Evolutionary conservation across 768 basidiomycete genomes (phyloP), one percentile per base, ranked within the genome.

Genomic region (Kwoniella sp.): DNA sequence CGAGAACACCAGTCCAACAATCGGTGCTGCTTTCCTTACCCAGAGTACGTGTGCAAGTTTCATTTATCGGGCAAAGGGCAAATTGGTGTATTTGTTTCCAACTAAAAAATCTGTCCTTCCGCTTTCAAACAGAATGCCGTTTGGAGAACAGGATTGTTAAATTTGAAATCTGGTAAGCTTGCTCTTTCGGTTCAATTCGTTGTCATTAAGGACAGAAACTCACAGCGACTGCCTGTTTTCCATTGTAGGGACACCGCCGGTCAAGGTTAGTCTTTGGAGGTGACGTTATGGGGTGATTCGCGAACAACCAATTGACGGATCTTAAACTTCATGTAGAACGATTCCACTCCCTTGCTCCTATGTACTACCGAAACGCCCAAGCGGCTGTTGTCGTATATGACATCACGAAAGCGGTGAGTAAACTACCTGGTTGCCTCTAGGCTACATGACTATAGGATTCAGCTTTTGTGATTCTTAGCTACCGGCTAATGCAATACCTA

Each of bases 331-430:
- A 33, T 33, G 8, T 30, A 82, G 94, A 97, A 82, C 90, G 95
- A 56, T 98, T 98, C 83, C 95, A 97, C 79, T 96, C 94, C 54
- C 88, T 96, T 60, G 94, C 94, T 29, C 95, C 96, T 50, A 98
- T 98, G 95, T 96, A 96, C 80, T 97, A 96, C 81, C 90, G 96
- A 75, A 97, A 98, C 75, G 92, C 95, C 8, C 91, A 94, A 80
- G 94, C 95, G 2, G 95, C 95, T 30, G 93, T 98, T 46, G 96
- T 99, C 9, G 95, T 98, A 21, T 98, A 97, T 80, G 96, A 98
- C 79, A 88, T 98, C 60, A 98, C 95, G 54, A 96, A 97, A 81
- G 90, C 91, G 30, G 75, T 77, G 8, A 56, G 77, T 77, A 26
- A 37, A 12, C n/a, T 27, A 33, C 33, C 5, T 33, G 2, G 0